Base-by-base conservation (phyloP, 2,329 filamentous ascomycete genomes). In the Beauveria bassiana region DNA sequence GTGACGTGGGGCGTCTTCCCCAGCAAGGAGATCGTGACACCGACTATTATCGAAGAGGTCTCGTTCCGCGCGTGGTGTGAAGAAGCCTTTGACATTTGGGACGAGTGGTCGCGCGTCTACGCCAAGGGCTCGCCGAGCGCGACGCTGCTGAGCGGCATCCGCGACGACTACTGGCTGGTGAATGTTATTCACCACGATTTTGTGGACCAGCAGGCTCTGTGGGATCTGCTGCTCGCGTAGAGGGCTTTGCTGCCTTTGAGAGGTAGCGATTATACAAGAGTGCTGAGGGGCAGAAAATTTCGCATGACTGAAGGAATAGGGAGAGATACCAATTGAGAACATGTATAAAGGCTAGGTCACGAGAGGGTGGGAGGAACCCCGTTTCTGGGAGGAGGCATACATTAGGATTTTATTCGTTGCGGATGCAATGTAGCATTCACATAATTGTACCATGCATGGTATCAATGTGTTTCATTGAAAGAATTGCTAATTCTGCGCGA, bases 1-100 rank as follows among this genome's bases (percentile, higher is more conserved):
- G 95, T 99, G 2, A 99, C 95, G 0, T 98, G 93, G 93, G 93
- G 93, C 57, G 91, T 92, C 1, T 98, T 98, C 75, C 89, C 90
- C 0, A 91, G 91, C 47, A 97, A 97, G 76, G 93, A 98, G 74
- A 98, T 98, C 70, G 85, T 96, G 62, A 96, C 93, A 24, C 93
- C 93, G 3, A 98, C 93, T 1, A 98, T 98, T 70, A 96, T 98
- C 69, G 93, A 98, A 73, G 90, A 93, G 67, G 91, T 96, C 57
- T 95, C 90, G 72, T 98, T 98, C 81, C 83, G 86, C 64, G 91
- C 93, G 8, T 99, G 95, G 95, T 84, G 86, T 62, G 95, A 98
- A 71, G 95, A 99, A 79, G 93, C 95, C 1, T 99, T 95, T 77
- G 89, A 88, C 38, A 96, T 98, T 70, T 98, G 93, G 90, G 84